Conservation (phyloP, 306 rosid genomes). For the Biancaea sappan region DNA sequence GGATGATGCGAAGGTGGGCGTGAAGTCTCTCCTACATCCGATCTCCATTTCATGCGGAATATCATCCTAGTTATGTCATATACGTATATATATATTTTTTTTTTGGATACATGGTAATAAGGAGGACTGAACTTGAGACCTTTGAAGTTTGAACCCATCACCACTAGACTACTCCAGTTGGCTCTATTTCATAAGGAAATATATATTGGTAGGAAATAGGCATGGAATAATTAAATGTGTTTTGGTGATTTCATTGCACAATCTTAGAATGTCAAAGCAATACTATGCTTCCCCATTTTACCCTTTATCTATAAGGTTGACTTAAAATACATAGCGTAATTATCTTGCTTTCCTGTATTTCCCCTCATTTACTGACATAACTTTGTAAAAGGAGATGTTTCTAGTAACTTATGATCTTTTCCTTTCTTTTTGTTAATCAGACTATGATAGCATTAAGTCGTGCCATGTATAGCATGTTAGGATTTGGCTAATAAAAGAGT, state of each 20-base stretch:
- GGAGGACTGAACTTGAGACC: constrained; percentile 5
- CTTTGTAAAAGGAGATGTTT: background rate
- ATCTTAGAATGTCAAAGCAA: constrained; percentile 16
- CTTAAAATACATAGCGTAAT: background rate
- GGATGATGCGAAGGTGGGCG: constrained; percentile 4
- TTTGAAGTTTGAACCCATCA: background rate
- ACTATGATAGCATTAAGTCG: background rate
- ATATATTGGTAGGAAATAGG: background rate
- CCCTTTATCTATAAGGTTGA: background rate
- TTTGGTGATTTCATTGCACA: background rate
- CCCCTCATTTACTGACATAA: background rate
- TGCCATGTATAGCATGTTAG: background rate
- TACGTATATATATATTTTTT: background rate
- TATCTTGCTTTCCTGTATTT: background rate
- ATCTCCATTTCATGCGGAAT: background rate
- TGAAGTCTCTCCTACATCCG: background rate
- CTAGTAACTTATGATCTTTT: background rate
- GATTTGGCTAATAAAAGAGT: background rate
- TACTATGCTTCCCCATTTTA: background rate
- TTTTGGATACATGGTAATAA: background rate
- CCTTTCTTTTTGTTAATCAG: constrained; percentile 9
- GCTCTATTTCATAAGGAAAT: background rate
- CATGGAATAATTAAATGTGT: background rate
- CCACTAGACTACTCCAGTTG: background rate
- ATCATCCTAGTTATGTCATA: background rate